phyloP scores from a whole-genome alignment of 345 rosid species.

The Corchorus olitorius region DNA sequence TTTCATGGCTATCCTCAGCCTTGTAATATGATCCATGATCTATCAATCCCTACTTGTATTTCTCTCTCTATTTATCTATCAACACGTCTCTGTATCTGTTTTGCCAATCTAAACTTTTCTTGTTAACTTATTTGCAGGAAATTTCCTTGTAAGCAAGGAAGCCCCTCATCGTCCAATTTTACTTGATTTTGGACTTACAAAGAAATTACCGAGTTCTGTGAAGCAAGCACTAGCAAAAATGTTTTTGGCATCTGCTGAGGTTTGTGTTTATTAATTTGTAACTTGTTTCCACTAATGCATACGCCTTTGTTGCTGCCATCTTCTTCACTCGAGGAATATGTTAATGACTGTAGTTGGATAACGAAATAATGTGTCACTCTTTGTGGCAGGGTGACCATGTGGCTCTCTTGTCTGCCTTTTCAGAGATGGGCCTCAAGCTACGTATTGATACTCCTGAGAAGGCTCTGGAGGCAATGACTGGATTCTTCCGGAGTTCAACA shows the following conservation, averaged over 20 bases:
- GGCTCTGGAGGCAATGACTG: conserved; percentile 78
- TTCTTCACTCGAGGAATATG: conserved; percentile 11
- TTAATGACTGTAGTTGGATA: not conserved
- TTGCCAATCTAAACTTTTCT: conserved; percentile 7
- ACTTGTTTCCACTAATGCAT: not conserved
- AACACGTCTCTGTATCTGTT: not conserved
- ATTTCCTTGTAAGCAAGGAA: conserved; percentile 92
- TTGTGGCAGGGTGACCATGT: conserved; percentile 89
- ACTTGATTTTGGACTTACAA: conserved; percentile 94
- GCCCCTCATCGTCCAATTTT: conserved; percentile 86
- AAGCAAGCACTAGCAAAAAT: conserved; percentile 96
- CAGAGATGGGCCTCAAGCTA: conserved; percentile 97
- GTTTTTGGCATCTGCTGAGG: conserved; percentile 98
- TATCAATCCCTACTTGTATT: not conserved
- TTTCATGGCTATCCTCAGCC: not conserved
- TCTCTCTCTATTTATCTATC: not conserved
- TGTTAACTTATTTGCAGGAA: conserved; percentile 52
- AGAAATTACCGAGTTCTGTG: conserved; percentile 67
- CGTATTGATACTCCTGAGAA: conserved; percentile 76
- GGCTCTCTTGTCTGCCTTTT: conserved; percentile 89
- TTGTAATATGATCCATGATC: not conserved
- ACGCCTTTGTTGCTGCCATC: not conserved
- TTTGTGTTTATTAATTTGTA: conserved; percentile 31
- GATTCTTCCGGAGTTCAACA: conserved; percentile 81
- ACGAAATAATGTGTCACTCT: conserved; percentile 9